Conservation (phyloP, 1,139 yeast species). For the Sugiyamaella grinbergsii region DNA sequence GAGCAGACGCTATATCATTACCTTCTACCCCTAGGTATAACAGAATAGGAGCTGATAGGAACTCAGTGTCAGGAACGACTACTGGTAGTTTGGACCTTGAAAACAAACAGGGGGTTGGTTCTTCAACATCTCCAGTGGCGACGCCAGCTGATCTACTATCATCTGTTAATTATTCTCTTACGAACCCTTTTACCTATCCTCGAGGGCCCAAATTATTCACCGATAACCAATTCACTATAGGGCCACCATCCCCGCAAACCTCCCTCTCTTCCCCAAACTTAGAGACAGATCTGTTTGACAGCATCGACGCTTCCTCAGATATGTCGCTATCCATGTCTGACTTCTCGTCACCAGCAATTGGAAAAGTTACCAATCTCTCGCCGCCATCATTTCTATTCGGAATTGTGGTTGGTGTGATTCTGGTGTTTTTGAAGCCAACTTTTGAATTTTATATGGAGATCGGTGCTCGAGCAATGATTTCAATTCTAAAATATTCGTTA, state of each 20-base stretch:
- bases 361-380: constrained; percentile 14
- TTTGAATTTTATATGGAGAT: constrained; percentile 35
- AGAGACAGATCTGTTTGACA: constrained; percentile 9
- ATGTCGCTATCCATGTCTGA: too few species aligned
- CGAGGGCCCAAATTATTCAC: constrained; percentile 9
- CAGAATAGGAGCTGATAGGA: not conserved
- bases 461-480: constrained; percentile 31
- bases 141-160: too few species aligned
- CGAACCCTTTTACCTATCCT: not conserved
- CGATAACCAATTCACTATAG: not conserved
- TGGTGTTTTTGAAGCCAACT: constrained; percentile 33
- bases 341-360: constrained; percentile 7
- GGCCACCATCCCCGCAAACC: not conserved
- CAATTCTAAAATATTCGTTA: constrained; percentile 28
- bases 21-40: constrained; percentile 13
- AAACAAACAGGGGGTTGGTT: too few species aligned
- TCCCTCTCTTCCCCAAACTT: constrained; percentile 8
- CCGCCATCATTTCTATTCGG: constrained; percentile 37
- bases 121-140: not conserved
- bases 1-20: constrained; percentile 15
- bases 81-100: not conserved
- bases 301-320: constrained; percentile 1
- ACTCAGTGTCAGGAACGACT: constrained; percentile 6
- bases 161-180: too few species aligned
- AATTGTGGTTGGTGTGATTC: constrained; percentile 31